A percentile compares a stretch with the other conserved stretches of the same genome.
Evolutionary conservation across 1,284 basidiomycete genomes (phyloP).

Genomic region (Moesziomyces globuligerus): DNA sequence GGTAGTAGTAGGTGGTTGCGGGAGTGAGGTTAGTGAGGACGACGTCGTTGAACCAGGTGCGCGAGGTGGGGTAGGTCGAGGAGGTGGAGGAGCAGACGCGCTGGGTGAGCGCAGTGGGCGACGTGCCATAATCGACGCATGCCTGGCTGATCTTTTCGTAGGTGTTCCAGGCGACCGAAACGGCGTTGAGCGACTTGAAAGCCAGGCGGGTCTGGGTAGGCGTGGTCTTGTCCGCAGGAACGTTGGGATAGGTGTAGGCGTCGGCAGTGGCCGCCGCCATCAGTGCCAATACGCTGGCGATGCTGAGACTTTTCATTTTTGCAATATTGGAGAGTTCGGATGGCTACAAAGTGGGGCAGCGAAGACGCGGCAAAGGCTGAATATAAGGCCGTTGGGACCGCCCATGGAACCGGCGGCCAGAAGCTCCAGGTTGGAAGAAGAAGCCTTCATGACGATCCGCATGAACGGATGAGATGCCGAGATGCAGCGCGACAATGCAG

Average conservation of each 20-base stretch:
- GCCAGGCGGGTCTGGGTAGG: constrained; percentile 47
- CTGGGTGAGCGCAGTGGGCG: constrained; percentile 8
- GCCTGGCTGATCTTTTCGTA: constrained; percentile 33
- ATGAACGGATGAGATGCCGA: neutral
- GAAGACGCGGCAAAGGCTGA: too few relatives aligned
- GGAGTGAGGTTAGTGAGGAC: constrained; percentile 31
- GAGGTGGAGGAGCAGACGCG: constrained; percentile 36
- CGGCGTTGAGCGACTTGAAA: constrained; percentile 33
- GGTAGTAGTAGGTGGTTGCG: constrained; percentile 54
- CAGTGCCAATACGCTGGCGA: constrained; percentile 16
- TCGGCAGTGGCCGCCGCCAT: constrained; percentile 1
- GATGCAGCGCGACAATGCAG: neutral
- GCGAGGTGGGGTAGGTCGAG: constrained; percentile 49
- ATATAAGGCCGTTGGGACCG: too few relatives aligned
- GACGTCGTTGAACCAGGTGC: constrained; percentile 54
- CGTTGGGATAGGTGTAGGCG: constrained; percentile 28
- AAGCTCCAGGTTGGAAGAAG: neutral
- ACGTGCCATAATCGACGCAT: constrained; percentile 44
- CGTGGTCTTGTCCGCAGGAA: constrained; percentile 49
- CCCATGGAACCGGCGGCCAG: too few relatives aligned
- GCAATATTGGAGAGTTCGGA: too few relatives aligned
- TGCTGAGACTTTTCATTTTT: constrained; percentile 16
- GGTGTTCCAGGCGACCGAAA: constrained; percentile 56
- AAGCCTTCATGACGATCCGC: neutral
- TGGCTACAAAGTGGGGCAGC: too few relatives aligned